Evolutionary conservation across 208 protist species (phyloP), one percentile per base, ranked within the genome.

Genomic region (Wallacemonas sp.): DNA sequence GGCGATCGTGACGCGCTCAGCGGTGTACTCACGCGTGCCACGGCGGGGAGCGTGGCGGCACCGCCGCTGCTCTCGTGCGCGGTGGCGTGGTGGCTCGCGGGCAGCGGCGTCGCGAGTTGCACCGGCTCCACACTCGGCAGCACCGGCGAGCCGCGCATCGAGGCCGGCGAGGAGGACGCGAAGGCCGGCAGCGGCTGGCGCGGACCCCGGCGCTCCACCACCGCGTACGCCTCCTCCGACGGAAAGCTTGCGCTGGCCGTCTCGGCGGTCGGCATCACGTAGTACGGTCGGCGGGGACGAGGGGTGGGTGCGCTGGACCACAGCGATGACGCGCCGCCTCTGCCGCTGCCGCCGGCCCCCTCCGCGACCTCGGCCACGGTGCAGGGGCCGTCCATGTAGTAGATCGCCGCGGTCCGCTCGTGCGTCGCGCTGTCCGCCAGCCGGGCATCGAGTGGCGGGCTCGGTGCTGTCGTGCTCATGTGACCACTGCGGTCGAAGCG

Each of bases 371-470:
- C 52, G 14, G 52, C 52, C 12, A 59, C 22, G 5, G 52, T 59
- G 52, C 20, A 59, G 29, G 52, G 31, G 3, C 31, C 52, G 14
- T 41, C 52, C 52, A 59, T 59, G 52, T 36, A 44, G 31, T 59
- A 41, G n/a, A 59, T 8, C 11, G 26, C 11, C 11, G 20, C 49
- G 14, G 28, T 11, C 20, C 8, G 45, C 45, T 7, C 38, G n/a
- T n/a, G n/a, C n/a, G n/a, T n/a, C n/a, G n/a, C n/a, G 36, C 10
- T 41, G 7, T 41, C 36, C 36, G 36, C 36, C 36, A 41, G 14
- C 7, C 7, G 10, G 14, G 36, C 36, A 41, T 41, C 16, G 48
- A 32, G 26, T 0, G 1, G 26, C 26, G 42, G n/a, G n/a, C n/a
- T 48, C 42, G 1, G 0, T 22, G 11, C 4, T 22, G n/a, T 25